phyloP scores from a whole-genome alignment of 2,329 filamentous ascomycete species.

The Graphilbum ipis-grandicollis region DNA sequence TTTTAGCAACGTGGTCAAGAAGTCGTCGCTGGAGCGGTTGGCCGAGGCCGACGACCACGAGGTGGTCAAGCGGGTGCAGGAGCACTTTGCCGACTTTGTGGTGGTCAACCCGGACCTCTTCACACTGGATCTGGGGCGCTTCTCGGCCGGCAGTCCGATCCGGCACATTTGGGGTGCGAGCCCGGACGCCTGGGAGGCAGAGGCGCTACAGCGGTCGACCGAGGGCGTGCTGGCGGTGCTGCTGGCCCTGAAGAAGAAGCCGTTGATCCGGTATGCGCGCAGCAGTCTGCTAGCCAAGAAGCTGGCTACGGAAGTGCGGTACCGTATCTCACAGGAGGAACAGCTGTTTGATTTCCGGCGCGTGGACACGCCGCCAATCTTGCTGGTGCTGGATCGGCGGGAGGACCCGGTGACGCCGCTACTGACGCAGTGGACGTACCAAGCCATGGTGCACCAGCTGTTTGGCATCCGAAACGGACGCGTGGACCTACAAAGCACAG shows the following conservation, averaged over 20 bases:
- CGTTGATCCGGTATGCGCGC: conserved; percentile 82
- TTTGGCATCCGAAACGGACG: conserved; percentile 90
- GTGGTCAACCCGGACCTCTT: conserved; percentile 92
- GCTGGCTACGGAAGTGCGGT: conserved; percentile 78
- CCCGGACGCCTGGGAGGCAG: conserved; percentile 80
- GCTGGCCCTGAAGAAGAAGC: conserved; percentile 88
- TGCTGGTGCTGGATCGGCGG: conserved; percentile 77
- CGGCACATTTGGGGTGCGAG: conserved; percentile 62
- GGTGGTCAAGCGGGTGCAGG: conserved; percentile 83
- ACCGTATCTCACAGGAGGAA: conserved; percentile 87
- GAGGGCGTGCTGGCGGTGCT: conserved; percentile 76
- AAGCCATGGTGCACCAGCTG: conserved; percentile 98
- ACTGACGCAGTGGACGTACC: conserved; percentile 96
- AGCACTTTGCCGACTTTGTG: conserved; percentile 91
- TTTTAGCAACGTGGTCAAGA: conserved; percentile 95
- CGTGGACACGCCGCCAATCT: conserved; percentile 83
- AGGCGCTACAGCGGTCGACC: conserved; percentile 69
- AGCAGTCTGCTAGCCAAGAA: conserved; percentile 85
- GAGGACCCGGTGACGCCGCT: conserved; percentile 91
- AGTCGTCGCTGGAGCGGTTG: conserved; percentile 81
- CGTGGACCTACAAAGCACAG: conserved; percentile 60
- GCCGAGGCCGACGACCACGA: conserved; percentile 97
- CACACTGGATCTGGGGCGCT: conserved; percentile 44
- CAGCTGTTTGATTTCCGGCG: conserved; percentile 93
- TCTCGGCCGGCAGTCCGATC: conserved; percentile 13